Percentiles rank a stretch among this genome's conserved stretches.
phyloP scores from a whole-genome alignment of 2,329 filamentous ascomycete genomes.

The Ophiocordyceps camponoti-rufipedis region DNA sequence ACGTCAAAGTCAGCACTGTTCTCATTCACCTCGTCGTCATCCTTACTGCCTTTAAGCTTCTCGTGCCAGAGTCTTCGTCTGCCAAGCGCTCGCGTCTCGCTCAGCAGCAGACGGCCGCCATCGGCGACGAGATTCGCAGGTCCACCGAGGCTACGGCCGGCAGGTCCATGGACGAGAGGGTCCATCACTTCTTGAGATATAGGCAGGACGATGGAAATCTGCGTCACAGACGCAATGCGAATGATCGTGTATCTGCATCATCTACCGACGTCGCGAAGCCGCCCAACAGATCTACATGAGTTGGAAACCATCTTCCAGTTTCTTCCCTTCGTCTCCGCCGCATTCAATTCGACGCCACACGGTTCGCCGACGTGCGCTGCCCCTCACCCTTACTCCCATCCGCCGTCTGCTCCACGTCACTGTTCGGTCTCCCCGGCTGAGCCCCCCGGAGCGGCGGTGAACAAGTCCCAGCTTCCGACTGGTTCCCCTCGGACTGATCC shows the following conservation, averaged over 20 bases:
- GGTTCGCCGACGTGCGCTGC: too few species aligned
- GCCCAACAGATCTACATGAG: not conserved
- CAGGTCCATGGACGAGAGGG: slow-evolving; percentile 42
- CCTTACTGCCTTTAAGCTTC: slow-evolving; percentile 53
- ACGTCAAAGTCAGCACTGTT: slow-evolving; percentile 30
- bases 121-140: slow-evolving; percentile 38
- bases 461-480: not conserved
- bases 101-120: slow-evolving; percentile 45
- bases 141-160: slow-evolving; percentile 33
- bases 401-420: not conserved
- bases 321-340: not conserved
- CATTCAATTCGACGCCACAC: too few species aligned
- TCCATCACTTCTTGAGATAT: slow-evolving; percentile 60
- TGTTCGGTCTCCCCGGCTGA: not conserved
- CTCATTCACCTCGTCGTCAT: slow-evolving; percentile 25
- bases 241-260: not conserved
- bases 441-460: not conserved
- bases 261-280: not conserved
- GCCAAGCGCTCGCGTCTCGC: slow-evolving; percentile 46
- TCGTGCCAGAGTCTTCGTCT: slow-evolving; percentile 45
- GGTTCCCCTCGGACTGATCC: slow-evolving; percentile 3
- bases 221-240: not conserved
- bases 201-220: slow-evolving; percentile 29
- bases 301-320: not conserved
- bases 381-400: not conserved